Evolutionary conservation across 768 basidiomycete genomes (phyloP).

Genomic region (Mycena olivaceomarginata): DNA sequence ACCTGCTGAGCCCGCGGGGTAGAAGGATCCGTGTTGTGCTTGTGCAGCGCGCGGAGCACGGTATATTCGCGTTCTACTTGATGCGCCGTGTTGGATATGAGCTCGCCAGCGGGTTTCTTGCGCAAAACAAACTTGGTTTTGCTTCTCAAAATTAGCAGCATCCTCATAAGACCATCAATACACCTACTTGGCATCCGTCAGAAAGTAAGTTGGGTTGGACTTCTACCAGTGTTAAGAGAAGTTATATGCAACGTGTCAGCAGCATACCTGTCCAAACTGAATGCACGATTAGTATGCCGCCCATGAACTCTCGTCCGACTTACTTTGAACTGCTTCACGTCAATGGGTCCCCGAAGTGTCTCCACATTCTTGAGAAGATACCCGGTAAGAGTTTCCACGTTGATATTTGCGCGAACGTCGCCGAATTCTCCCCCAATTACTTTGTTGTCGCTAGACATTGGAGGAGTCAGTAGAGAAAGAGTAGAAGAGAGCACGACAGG

Average conservation of each 20-base stretch:
- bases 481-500: neutral
- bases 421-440: conserved; percentile 88
- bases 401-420: conserved; percentile 81
- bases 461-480: neutral
- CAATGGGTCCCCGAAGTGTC: conserved; percentile 77
- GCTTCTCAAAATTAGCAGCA: conserved; percentile 53
- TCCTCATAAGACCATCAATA: neutral
- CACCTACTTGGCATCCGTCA: conserved; percentile 84
- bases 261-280: conserved; percentile 90
- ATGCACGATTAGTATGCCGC: neutral
- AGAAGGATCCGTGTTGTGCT: conserved; percentile 76
- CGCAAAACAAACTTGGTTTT: conserved; percentile 87
- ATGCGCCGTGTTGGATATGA: conserved; percentile 94
- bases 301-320: neutral
- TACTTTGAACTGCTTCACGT: conserved; percentile 90
- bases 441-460: conserved; percentile 60
- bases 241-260: neutral
- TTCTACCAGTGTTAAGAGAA: conserved; percentile 51
- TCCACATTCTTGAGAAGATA: conserved; percentile 78
- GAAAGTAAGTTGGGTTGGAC: conserved; percentile 98
- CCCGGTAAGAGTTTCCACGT: conserved; percentile 75
- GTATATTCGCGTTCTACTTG: conserved; percentile 96
- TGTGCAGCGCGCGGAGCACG: conserved; percentile 85
- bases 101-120: conserved; percentile 92
- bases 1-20: conserved; percentile 73